These are phyloP conservation scores for Strobilomyces dryophilus DNA, from an alignment of 768 basidiomycete species.

Conservation along the genomic window DNA sequence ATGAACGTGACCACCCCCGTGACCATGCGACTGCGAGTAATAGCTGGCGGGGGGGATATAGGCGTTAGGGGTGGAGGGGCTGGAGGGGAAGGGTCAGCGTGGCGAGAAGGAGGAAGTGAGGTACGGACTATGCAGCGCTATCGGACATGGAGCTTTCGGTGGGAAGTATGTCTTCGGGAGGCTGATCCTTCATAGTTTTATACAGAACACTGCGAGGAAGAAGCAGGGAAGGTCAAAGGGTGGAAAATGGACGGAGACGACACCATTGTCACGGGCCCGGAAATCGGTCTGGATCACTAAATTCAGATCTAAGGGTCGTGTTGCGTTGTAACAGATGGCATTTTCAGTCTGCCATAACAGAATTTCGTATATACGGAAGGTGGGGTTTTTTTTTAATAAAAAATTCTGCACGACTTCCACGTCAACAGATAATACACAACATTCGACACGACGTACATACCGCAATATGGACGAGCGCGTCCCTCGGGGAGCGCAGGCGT, in stretches of 20 bases:
- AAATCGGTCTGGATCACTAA: conserved; percentile 51
- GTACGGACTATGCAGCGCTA: conserved; percentile 52
- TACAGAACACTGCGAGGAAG: conserved; percentile 34
- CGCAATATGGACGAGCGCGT: not conserved
- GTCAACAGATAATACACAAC: conserved; percentile 21
- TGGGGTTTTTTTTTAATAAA: conserved; percentile 42
- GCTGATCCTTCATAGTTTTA: conserved; percentile 48
- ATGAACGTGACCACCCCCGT: conserved; percentile 39
- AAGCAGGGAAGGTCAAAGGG: conserved; percentile 33
- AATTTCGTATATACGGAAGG: conserved; percentile 38
- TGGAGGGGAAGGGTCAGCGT: conserved; percentile 23
- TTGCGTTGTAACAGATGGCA: conserved; percentile 46
- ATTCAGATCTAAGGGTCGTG: conserved; percentile 73
- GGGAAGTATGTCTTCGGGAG: conserved; percentile 35
- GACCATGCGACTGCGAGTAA: conserved; percentile 31
- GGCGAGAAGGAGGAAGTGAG: conserved; percentile 1
- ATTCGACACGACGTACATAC: conserved; percentile 8
- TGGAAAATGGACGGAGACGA: conserved; percentile 37
- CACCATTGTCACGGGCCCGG: conserved; percentile 40
- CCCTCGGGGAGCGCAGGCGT: not conserved
- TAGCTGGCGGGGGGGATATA: conserved; percentile 43
- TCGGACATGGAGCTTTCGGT: conserved; percentile 45
- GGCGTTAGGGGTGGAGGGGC: conserved; percentile 35
- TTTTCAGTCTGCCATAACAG: conserved; percentile 38
- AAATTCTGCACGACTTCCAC: conserved; percentile 29